phyloP scores from a whole-genome alignment of 2,329 filamentous ascomycete species.

The Tolypocladium inflatum region DNA sequence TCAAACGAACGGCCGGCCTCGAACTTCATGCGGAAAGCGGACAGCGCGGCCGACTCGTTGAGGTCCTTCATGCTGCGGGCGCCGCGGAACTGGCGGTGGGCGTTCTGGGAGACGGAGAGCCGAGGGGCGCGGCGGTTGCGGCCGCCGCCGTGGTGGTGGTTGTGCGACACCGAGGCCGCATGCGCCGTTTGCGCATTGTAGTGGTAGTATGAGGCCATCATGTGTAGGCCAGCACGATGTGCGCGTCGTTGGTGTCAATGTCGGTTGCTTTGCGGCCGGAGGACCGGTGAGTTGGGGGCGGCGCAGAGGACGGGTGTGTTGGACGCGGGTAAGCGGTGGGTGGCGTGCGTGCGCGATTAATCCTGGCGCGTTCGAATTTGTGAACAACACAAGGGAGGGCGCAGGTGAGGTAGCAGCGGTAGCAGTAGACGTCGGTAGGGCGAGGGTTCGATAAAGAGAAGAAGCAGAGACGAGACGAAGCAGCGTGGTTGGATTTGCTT shows the following conservation, averaged over 20 bases:
- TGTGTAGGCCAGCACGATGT: slow-evolving; percentile 6
- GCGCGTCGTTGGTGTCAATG: background rate
- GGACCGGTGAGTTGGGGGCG: background rate
- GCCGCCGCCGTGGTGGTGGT: slow-evolving; percentile 59
- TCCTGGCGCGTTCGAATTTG: slow-evolving; percentile 4
- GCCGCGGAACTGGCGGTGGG: slow-evolving; percentile 77
- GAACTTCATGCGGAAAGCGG: slow-evolving; percentile 76
- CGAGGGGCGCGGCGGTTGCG: slow-evolving; percentile 79
- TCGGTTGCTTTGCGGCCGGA: slow-evolving; percentile 1
- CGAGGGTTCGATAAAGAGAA: background rate
- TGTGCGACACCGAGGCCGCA: slow-evolving; percentile 55
- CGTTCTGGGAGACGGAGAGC: slow-evolving; percentile 69
- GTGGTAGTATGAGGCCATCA: slow-evolving; percentile 57
- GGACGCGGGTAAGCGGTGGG: background rate
- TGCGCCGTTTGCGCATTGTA: slow-evolving; percentile 51
- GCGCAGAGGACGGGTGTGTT: background rate
- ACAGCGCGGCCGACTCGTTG: slow-evolving; percentile 65
- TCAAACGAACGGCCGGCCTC: slow-evolving; percentile 92
- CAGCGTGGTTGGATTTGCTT: background rate
- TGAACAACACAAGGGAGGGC: background rate
- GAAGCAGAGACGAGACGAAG: background rate
- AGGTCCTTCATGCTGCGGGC: slow-evolving; percentile 81
- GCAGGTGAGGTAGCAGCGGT: background rate
- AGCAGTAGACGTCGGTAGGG: background rate
- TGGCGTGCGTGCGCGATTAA: slow-evolving; percentile 16